Conservation (phyloP, 2,329 filamentous ascomycete genomes). For the Fusarium nurragi region DNA sequence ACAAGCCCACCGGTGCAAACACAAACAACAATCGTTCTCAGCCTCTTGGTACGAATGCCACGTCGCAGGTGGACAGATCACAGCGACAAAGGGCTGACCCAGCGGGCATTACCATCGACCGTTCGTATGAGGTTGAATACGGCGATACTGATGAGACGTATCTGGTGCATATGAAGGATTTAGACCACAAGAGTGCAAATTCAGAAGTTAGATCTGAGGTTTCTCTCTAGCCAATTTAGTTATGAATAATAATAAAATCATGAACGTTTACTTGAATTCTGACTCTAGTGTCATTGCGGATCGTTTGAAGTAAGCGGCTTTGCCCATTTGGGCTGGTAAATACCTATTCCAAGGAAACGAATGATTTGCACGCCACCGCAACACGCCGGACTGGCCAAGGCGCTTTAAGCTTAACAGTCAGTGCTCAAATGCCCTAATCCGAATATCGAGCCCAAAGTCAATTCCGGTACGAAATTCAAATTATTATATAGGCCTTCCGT, state of each 20-base stretch:
- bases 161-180: constrained; percentile 46
- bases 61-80: constrained; percentile 35
- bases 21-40: constrained; percentile 17
- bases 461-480: too few species aligned
- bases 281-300: background rate
- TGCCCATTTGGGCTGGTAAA: too few species aligned
- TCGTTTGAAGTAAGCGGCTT: background rate
- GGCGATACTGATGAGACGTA: constrained; percentile 47
- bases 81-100: constrained; percentile 15
- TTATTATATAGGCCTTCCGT: too few species aligned
- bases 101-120: constrained; percentile 48
- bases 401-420: too few species aligned
- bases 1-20: constrained; percentile 15
- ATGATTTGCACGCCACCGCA: too few species aligned
- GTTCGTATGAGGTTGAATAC: constrained; percentile 50
- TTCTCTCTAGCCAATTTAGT: background rate
- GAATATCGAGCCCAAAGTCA: too few species aligned
- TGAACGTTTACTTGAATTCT: background rate
- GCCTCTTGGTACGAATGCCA: constrained; percentile 36
- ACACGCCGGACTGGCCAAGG: too few species aligned
- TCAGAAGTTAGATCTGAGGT: background rate
- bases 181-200: constrained; percentile 34
- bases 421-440: too few species aligned
- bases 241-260: background rate
- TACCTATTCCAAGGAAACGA: too few species aligned